Evolutionary conservation across 2,329 filamentous ascomycete genomes (phyloP), one percentile per base, ranked within the genome.

Genomic region (Pseudogymnoascus sp.): DNA sequence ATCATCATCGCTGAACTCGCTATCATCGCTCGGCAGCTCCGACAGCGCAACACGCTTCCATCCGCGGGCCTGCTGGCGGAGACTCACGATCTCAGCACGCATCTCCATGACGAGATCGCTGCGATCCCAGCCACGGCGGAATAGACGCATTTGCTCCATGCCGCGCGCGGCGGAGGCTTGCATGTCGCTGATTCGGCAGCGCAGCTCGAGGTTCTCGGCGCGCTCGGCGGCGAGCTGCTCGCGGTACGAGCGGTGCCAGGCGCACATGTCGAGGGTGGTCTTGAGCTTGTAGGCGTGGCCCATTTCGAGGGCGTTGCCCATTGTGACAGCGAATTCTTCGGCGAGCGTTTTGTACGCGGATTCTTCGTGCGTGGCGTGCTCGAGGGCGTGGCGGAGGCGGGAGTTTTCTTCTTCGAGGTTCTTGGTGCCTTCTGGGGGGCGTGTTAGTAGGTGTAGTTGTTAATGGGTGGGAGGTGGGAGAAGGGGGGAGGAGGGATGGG

Each of bases 31-130:
- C 7, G 78, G 73, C 37, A 86, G 71, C 61, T 83, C 78, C 8
- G 82, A 83, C 78, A 87, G 80, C 12, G 84, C 84, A 76, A 86
- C 78, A 41, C 84, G 76, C 73, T 87, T 87, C 84, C 84, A 88
- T 71, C 84, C 86, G 2, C 84, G 76, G 60, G 85, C 68, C 71
- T 87, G 82, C 70, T 86, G 83, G 3, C 81, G 77, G 43, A 75
- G 71, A 5, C 81, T 79, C 58, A 76, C 77, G 57, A 79, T 77
- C 38, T 83, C 76, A 2, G 85, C 78, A 4, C 77, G 75, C 30
- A 77, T 75, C 61, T 83, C 78, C 76, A 82, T 81, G 18, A 80
- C 75, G 37, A 74, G 73, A 64, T 79, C 76, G 62, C 85, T 77
- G 65, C 84, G 82, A 65, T 85, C 80, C 67, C 83, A 81, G 60